phyloP scores from a whole-genome alignment of 176 grass and related monocot genomes.

The Elymus sibiricus region DNA sequence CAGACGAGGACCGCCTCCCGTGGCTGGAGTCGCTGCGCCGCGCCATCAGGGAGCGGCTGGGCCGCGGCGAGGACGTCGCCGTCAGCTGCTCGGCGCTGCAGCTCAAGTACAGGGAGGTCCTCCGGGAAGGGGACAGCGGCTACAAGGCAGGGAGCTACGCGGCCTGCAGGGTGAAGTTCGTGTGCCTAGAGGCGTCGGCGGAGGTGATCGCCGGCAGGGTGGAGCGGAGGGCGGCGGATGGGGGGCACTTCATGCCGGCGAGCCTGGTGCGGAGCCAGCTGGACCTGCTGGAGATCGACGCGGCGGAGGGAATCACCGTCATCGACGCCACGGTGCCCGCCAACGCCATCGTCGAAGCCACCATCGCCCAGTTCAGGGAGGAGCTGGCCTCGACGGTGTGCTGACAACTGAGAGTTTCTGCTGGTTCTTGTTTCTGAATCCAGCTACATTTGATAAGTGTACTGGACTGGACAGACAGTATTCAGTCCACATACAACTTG shows the following conservation, averaged over 20 bases:
- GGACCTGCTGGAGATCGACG: slow-evolving; percentile 65
- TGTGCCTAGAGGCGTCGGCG: slow-evolving; percentile 65
- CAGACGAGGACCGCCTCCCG: slow-evolving; percentile 50
- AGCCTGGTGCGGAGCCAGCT: slow-evolving; percentile 74
- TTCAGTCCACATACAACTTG: not conserved
- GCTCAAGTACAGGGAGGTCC: slow-evolving; percentile 72
- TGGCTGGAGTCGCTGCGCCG: slow-evolving; percentile 60
- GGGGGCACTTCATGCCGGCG: slow-evolving; percentile 74
- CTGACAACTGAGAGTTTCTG: not conserved
- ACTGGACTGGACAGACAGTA: not conserved
- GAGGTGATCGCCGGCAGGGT: slow-evolving; percentile 64
- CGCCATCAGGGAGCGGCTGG: slow-evolving; percentile 39
- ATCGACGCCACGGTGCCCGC: slow-evolving; percentile 31
- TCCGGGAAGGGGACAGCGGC: slow-evolving; percentile 35
- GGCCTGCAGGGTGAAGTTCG: slow-evolving; percentile 65
- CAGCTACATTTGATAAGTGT: not conserved
- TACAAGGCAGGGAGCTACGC: slow-evolving; percentile 38
- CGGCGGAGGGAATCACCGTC: slow-evolving; percentile 44
- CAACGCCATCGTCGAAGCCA: slow-evolving; percentile 22
- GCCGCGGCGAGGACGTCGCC: slow-evolving; percentile 33
- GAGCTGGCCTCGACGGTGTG: slow-evolving; percentile 1
- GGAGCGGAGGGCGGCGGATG: slow-evolving; percentile 39
- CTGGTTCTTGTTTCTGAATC: not conserved
- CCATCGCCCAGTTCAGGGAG: slow-evolving; percentile 43
- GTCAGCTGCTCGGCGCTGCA: slow-evolving; percentile 80